Conservation (phyloP, 192 early-diverging fungal species). For the Coemansia sp. region DNA sequence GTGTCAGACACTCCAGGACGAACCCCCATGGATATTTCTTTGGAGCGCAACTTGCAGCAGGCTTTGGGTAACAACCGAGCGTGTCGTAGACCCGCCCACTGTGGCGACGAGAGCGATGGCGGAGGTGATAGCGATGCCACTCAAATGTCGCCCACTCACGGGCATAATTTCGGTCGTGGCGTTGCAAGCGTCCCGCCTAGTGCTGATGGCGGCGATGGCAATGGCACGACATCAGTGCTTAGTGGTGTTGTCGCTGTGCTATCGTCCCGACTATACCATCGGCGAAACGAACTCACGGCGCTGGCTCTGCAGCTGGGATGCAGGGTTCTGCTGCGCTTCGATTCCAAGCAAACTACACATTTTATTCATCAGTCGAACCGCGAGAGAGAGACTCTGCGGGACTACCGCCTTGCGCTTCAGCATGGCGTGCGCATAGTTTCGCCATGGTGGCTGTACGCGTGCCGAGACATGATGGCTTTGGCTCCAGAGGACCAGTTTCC, state of each 20-base stretch:
- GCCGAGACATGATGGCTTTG: slow-evolving; percentile 15
- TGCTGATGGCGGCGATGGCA: neutral
- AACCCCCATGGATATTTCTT: slow-evolving; percentile 38
- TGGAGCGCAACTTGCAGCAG: slow-evolving; percentile 33
- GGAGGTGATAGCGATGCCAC: slow-evolving; percentile 13
- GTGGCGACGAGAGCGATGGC: neutral
- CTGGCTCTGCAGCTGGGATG: slow-evolving; percentile 36
- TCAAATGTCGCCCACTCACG: slow-evolving; percentile 29
- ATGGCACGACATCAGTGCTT: neutral
- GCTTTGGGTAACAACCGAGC: slow-evolving; percentile 27
- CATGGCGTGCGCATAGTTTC: slow-evolving; percentile 32
- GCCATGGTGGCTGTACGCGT: slow-evolving; percentile 51
- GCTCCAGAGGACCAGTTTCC: slow-evolving; percentile 35
- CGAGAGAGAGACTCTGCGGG: slow-evolving; percentile 34
- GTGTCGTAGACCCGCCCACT: neutral
- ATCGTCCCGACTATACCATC: slow-evolving; percentile 30
- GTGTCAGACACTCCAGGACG: slow-evolving; percentile 27
- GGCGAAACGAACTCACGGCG: slow-evolving; percentile 29
- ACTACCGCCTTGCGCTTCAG: slow-evolving; percentile 26
- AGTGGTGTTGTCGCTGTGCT: slow-evolving; percentile 31
- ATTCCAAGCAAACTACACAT: slow-evolving; percentile 29
- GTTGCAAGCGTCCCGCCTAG: neutral
- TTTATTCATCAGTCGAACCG: slow-evolving; percentile 48
- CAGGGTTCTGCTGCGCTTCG: slow-evolving; percentile 25
- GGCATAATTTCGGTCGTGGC: too few species aligned